These are phyloP conservation scores for Leishmania lainsoni DNA, from an alignment of 208 protist species.

Conservation along the genomic window DNA sequence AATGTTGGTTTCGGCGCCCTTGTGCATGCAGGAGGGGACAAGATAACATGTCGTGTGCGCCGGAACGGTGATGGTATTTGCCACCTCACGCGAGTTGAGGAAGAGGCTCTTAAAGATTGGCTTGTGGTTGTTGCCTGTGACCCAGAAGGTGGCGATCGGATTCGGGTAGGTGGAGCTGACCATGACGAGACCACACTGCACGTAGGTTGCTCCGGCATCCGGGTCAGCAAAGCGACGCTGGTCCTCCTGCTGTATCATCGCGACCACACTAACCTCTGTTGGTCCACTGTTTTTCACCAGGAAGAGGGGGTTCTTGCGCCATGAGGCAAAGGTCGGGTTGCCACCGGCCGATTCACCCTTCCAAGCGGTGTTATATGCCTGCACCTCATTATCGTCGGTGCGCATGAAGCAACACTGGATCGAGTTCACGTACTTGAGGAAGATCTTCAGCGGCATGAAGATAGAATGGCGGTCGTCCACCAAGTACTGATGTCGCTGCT, in stretches of 20 bases:
- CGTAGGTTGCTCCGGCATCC: slow-evolving; percentile 46
- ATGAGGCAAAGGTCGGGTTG: slow-evolving; percentile 70
- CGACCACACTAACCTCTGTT: slow-evolving; percentile 34
- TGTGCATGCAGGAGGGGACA: slow-evolving; percentile 73
- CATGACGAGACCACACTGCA: slow-evolving; percentile 71
- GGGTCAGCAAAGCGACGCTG: slow-evolving; percentile 52
- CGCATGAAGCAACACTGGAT: slow-evolving; percentile 70
- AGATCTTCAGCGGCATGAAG: slow-evolving; percentile 58
- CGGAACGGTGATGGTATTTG: slow-evolving; percentile 60
- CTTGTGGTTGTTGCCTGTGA: slow-evolving; percentile 75
- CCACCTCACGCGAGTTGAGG: slow-evolving; percentile 78
- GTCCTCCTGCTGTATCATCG: slow-evolving; percentile 62
- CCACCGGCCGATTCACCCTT: slow-evolving; percentile 51
- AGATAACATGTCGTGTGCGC: slow-evolving; percentile 69
- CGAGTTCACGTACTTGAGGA: slow-evolving; percentile 48
- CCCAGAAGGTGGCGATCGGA: slow-evolving; percentile 53
- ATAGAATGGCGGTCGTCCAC: slow-evolving; percentile 60
- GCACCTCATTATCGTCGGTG: slow-evolving; percentile 35
- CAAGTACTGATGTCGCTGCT: slow-evolving; percentile 41
- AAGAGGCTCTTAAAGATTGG: slow-evolving; percentile 72
- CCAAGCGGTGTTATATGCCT: slow-evolving; percentile 54
- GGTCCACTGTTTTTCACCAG: slow-evolving; percentile 49
- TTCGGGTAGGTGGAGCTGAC: slow-evolving; percentile 33
- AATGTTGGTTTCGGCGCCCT: slow-evolving; percentile 44
- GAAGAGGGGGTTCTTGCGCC: slow-evolving; percentile 81